Conservation (phyloP, 768 basidiomycete species). For the Leccinum ochraceum region DNA sequence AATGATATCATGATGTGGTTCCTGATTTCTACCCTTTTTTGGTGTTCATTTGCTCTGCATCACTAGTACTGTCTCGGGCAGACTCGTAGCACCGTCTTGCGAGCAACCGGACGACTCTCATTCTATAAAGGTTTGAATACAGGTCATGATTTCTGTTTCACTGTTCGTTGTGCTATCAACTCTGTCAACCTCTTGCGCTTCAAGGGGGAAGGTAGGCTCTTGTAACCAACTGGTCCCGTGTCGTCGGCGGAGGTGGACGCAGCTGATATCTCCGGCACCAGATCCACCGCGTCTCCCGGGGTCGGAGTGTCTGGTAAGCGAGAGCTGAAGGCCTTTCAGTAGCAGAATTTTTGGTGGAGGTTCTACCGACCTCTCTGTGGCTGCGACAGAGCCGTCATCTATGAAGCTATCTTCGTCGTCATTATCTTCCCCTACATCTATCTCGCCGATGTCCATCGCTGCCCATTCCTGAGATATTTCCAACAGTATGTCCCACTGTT, state of each 20-base stretch:
- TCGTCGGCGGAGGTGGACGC: constrained; percentile 2
- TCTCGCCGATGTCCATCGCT: constrained; percentile 11
- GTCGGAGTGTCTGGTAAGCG: neutral
- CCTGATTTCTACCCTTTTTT: neutral
- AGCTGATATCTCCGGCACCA: constrained; percentile 3
- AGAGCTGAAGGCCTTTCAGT: constrained; percentile 12
- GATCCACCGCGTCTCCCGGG: constrained; percentile 1
- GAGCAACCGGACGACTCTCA: neutral
- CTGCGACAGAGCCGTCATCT: constrained; percentile 1
- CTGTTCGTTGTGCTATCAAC: constrained; percentile 14
- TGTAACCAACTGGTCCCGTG: constrained; percentile 12
- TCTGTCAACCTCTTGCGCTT: constrained; percentile 20
- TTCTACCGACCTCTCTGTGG: constrained; percentile 16
- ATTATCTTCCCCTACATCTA: constrained; percentile 9
- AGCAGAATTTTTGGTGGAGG: neutral
- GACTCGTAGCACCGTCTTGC: constrained; percentile 17
- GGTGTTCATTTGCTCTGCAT: constrained; percentile 14
- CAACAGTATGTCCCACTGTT: constrained; percentile 22
- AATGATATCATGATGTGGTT: constrained; percentile 38
- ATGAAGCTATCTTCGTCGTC: constrained; percentile 9
- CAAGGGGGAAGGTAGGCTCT: constrained; percentile 23
- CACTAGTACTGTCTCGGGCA: constrained; percentile 14
- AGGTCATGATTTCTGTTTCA: neutral
- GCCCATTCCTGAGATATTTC: constrained; percentile 22
- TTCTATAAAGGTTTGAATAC: neutral